These are phyloP conservation scores for Verticillium albo-atrum DNA, from an alignment of 2,329 filamentous ascomycete genomes.

Conservation along the genomic window DNA sequence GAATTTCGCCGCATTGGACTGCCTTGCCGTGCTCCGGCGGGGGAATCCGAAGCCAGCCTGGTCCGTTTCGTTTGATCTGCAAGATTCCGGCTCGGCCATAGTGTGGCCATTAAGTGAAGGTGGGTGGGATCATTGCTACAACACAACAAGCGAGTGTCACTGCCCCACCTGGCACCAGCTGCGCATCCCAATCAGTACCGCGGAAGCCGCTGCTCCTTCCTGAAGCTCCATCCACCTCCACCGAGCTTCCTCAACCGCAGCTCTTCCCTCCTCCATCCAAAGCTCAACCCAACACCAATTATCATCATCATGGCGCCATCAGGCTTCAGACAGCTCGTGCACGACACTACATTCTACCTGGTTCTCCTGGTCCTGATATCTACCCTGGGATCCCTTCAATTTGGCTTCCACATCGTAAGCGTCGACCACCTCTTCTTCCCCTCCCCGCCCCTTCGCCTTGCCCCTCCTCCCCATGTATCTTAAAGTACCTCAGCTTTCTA, in stretches of 20 bases:
- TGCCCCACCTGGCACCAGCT: not conserved
- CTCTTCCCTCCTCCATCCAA: not conserved
- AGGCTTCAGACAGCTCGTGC: slow-evolving; percentile 33
- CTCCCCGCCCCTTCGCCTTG: too few relatives aligned
- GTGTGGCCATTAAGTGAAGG: too few relatives aligned
- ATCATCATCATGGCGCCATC: slow-evolving; percentile 24
- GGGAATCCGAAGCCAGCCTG: too few relatives aligned
- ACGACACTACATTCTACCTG: slow-evolving; percentile 68
- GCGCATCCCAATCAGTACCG: not conserved
- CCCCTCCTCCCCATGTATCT: not conserved
- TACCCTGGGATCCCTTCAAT: slow-evolving; percentile 85
- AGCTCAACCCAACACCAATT: not conserved
- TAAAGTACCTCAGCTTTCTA: not conserved
- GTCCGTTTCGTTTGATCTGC: too few relatives aligned
- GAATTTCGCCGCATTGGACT: too few relatives aligned
- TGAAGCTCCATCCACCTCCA: not conserved
- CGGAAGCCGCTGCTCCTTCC: not conserved
- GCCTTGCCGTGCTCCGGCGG: too few relatives aligned
- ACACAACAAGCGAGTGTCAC: too few relatives aligned
- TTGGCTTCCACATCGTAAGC: slow-evolving; percentile 84
- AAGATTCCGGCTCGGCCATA: too few relatives aligned
- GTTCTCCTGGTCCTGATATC: slow-evolving; percentile 70
- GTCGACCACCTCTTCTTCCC: not conserved
- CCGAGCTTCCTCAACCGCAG: not conserved
- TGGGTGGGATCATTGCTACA: too few relatives aligned